Percentiles rank a stretch among this genome's conserved stretches.
Conservation (phyloP, 2,329 filamentous ascomycete genomes). For the Pyricularia sp. region DNA sequence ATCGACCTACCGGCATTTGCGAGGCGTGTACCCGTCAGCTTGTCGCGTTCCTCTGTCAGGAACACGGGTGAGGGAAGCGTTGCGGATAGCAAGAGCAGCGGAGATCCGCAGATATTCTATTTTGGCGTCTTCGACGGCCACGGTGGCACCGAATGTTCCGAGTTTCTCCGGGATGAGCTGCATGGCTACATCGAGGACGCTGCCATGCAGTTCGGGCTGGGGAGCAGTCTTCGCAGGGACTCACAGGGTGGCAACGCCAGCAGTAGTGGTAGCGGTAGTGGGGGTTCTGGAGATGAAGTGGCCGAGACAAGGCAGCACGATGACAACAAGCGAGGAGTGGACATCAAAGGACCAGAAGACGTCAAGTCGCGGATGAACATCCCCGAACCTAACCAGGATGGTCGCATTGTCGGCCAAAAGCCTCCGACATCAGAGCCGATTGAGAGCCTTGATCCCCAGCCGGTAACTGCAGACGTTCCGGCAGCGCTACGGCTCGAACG, state of each 20-base stretch:
- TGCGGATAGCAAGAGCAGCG: constrained; percentile 62
- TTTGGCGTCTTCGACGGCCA: constrained; percentile 96
- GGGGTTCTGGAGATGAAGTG: background rate
- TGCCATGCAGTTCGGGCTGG: constrained; percentile 64
- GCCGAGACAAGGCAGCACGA: background rate
- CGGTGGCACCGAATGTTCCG: constrained; percentile 80
- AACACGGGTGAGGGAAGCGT: constrained; percentile 52
- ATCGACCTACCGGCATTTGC: constrained; percentile 90
- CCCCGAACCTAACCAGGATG: constrained; percentile 21
- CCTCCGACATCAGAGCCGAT: constrained; percentile 27
- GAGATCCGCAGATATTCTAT: constrained; percentile 95
- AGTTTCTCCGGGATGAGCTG: constrained; percentile 74
- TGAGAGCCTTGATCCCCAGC: constrained; percentile 26
- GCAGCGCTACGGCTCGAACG: constrained; percentile 62
- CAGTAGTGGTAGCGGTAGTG: background rate
- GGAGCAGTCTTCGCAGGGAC: constrained; percentile 58
- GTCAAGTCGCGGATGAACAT: constrained; percentile 27
- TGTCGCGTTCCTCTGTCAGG: constrained; percentile 30
- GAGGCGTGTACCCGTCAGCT: constrained; percentile 62
- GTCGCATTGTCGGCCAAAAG: constrained; percentile 22
- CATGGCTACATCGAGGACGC: constrained; percentile 85
- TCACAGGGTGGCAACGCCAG: constrained; percentile 8
- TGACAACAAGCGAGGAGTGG: constrained; percentile 21
- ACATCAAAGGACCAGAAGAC: constrained; percentile 41
- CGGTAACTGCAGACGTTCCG: constrained; percentile 40